A percentile compares a stretch with the other conserved stretches of the same genome.
Conservation (phyloP, 352 stramenopile genomes). For the Pythium grandisporangium region DNA sequence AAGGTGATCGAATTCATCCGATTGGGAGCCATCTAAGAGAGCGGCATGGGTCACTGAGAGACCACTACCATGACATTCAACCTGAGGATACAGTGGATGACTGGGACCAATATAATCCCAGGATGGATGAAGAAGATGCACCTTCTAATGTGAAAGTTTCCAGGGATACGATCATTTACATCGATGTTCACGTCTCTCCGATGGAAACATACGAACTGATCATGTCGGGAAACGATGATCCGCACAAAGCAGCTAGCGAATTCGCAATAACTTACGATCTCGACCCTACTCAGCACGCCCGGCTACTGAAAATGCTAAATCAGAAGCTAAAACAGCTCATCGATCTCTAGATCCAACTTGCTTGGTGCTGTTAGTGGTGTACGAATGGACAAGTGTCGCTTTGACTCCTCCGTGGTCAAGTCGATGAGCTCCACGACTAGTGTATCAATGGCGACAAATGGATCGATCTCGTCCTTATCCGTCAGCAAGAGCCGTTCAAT, state of each 20-base stretch:
- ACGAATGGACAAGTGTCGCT: conserved; percentile 40
- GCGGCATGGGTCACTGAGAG: too few relatives aligned
- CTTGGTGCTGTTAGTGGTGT: conserved; percentile 16
- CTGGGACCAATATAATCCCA: too few relatives aligned
- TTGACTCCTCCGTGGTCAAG: conserved; percentile 45
- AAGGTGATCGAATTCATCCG: too few relatives aligned
- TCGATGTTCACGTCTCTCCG: conserved; percentile 33
- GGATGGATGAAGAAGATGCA: too few relatives aligned
- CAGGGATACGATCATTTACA: too few relatives aligned
- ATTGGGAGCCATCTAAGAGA: too few relatives aligned
- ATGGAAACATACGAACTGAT: conserved; percentile 26
- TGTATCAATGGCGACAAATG: conserved; percentile 50
- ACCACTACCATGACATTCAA: too few relatives aligned
- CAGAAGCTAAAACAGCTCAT: conserved; percentile 55
- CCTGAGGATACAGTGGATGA: too few relatives aligned
- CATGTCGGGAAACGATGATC: conserved; percentile 21
- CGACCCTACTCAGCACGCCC: conserved; percentile 12
- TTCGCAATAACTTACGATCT: conserved; percentile 25
- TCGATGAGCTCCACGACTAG: conserved; percentile 66
- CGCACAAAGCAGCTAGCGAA: conserved; percentile 8
- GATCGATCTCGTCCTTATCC: conserved; percentile 17
- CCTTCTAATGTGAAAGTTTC: too few relatives aligned
- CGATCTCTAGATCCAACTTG: conserved; percentile 49
- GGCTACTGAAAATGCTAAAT: conserved; percentile 19
- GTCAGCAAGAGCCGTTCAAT: conserved; percentile 36